phyloP scores from a whole-genome alignment of 257 asterid genomes.

The Nicotiana knightiana region DNA sequence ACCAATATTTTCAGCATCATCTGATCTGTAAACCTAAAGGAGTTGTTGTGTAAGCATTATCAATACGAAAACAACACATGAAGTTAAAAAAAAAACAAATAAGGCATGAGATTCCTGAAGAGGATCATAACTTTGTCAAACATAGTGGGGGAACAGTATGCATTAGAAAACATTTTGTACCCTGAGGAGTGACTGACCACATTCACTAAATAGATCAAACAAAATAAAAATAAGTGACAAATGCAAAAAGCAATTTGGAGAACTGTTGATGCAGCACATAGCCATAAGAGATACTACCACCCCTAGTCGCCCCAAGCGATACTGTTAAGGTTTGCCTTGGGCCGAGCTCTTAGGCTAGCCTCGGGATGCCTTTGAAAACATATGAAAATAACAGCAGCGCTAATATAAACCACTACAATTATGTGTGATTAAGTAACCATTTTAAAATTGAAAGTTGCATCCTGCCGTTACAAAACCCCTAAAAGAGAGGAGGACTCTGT shows the following conservation, averaged over 20 bases:
- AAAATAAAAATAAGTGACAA: neutral
- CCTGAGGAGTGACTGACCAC: neutral
- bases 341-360: neutral
- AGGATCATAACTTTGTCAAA: neutral
- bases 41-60: constrained; percentile 35
- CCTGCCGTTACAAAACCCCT: neutral
- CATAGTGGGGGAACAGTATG: neutral
- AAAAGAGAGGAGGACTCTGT: neutral
- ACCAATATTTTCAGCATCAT: constrained; percentile 90
- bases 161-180: neutral
- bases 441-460: neutral
- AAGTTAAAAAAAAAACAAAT: neutral
- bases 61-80: constrained; percentile 12
- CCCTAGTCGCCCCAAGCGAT: neutral
- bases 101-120: constrained; percentile 4
- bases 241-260: neutral
- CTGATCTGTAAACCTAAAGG: constrained; percentile 94
- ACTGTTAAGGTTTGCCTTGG: neutral
- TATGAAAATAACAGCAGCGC: neutral
- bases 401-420: neutral
- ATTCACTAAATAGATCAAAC: constrained; percentile 1
- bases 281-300: neutral
- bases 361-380: neutral
- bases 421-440: neutral
- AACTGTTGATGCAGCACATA: neutral